Evolutionary conservation across 805 yeast genomes (phyloP).

Genomic region (Teunomyces atbi): DNA sequence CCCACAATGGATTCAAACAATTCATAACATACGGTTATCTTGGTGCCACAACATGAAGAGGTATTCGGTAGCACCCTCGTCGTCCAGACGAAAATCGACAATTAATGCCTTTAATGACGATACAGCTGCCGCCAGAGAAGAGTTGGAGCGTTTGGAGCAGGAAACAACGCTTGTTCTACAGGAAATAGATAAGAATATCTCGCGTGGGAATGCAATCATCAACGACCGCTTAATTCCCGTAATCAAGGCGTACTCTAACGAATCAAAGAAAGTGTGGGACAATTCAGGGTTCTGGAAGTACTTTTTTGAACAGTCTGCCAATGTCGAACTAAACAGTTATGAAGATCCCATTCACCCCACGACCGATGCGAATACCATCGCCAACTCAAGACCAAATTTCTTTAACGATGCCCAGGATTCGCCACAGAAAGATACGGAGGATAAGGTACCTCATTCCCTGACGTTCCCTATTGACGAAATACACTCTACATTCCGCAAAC

Average conservation of each 20-base stretch:
- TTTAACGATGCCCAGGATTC: constrained; percentile 15
- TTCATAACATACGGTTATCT: not conserved
- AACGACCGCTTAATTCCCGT: constrained; percentile 68
- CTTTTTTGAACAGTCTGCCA: constrained; percentile 73
- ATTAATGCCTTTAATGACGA: constrained; percentile 12
- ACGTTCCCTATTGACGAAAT: constrained; percentile 2
- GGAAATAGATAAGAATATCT: constrained; percentile 72
- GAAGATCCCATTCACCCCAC: constrained; percentile 37
- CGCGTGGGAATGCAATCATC: constrained; percentile 64
- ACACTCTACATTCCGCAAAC: constrained; percentile 15
- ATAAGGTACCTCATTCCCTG: constrained; percentile 1
- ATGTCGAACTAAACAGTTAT: constrained; percentile 56
- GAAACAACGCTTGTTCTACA: constrained; percentile 75
- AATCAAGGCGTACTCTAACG: constrained; percentile 56
- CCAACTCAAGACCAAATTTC: constrained; percentile 15
- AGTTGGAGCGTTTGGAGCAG: constrained; percentile 68
- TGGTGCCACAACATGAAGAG: constrained; percentile 24
- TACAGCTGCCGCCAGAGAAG: constrained; percentile 20
- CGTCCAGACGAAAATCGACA: constrained; percentile 31
- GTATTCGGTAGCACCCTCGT: constrained; percentile 34
- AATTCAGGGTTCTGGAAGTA: constrained; percentile 74
- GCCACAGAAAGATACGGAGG: constrained; percentile 12
- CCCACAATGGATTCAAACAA: constrained; percentile 2
- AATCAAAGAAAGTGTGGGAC: constrained; percentile 60
- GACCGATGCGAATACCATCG: constrained; percentile 21